Percentiles rank a stretch among this genome's conserved stretches.
These are phyloP conservation scores for Ophiostoma perfectum DNA, from an alignment of 2,329 filamentous ascomycete species.

Conservation along the genomic window DNA sequence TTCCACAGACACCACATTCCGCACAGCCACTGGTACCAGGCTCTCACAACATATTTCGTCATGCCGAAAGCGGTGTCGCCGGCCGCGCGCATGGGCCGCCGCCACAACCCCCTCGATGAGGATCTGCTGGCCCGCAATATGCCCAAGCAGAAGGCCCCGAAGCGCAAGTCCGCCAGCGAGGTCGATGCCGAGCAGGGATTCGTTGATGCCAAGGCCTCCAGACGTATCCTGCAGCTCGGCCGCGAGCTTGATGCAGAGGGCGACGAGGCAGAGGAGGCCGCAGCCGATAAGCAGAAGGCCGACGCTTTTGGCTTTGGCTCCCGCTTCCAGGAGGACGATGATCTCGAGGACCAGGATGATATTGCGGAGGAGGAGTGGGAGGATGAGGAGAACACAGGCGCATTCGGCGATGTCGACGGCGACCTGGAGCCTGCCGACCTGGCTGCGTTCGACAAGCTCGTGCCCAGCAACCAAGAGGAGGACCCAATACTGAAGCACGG, in stretches of 20 bases:
- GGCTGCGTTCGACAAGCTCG: constrained; percentile 85
- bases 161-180: constrained; percentile 57
- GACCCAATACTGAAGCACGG: constrained; percentile 65
- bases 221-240: constrained; percentile 83
- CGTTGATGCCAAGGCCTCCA: constrained; percentile 81
- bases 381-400: constrained; percentile 66
- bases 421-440: constrained; percentile 87
- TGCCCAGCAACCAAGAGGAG: constrained; percentile 64
- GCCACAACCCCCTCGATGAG: constrained; percentile 87
- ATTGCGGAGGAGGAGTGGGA: constrained; percentile 64
- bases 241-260: constrained; percentile 85
- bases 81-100: constrained; percentile 54
- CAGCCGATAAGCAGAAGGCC: constrained; percentile 38
- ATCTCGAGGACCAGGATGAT: constrained; percentile 44
- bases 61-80: constrained; percentile 77
- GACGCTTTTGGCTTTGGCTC: constrained; percentile 78
- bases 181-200: constrained; percentile 63
- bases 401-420: constrained; percentile 62
- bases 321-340: constrained; percentile 60
- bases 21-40: neutral
- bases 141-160: constrained; percentile 68
- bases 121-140: constrained; percentile 69
- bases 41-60: neutral
- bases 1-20: neutral
- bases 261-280: constrained; percentile 18